Evolutionary conservation across 169 alveolate species (phyloP).

Genomic region (Cryptosporidium ryanae): DNA sequence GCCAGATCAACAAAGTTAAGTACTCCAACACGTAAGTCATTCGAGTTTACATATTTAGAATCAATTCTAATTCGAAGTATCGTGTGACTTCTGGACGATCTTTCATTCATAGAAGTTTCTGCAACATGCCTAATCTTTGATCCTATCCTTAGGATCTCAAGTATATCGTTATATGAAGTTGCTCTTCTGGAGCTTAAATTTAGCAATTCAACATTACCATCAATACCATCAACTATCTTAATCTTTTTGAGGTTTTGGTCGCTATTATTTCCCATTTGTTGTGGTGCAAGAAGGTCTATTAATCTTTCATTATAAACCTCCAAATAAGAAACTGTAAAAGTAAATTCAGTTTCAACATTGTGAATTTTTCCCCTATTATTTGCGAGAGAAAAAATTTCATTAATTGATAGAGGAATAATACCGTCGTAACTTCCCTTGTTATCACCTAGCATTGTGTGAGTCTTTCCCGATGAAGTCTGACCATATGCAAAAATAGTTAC

Average conservation of each 20-base stretch:
- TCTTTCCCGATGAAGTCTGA: constrained; percentile 91
- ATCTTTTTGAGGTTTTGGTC: constrained; percentile 24
- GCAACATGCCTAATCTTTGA: constrained; percentile 78
- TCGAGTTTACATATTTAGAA: constrained; percentile 48
- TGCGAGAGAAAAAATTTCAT: constrained; percentile 21
- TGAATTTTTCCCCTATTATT: background rate
- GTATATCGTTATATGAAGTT: constrained; percentile 47
- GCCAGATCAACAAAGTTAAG: constrained; percentile 86
- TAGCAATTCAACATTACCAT: constrained; percentile 52
- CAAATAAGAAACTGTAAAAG: constrained; percentile 73
- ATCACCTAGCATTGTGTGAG: constrained; percentile 86
- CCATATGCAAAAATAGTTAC: constrained; percentile 92
- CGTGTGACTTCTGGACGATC: constrained; percentile 80
- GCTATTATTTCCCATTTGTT: background rate
- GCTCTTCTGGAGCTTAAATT: constrained; percentile 44
- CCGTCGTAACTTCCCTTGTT: constrained; percentile 70
- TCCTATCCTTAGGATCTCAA: constrained; percentile 63
- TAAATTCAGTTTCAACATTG: background rate
- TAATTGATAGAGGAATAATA: constrained; percentile 49
- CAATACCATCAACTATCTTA: constrained; percentile 62
- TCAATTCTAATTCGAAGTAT: constrained; percentile 78
- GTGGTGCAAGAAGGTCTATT: constrained; percentile 76
- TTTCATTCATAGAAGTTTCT: constrained; percentile 80
- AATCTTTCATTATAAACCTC: constrained; percentile 81
- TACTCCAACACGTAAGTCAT: constrained; percentile 82